Evolutionary conservation across 2,329 filamentous ascomycete genomes (phyloP), one percentile per base, ranked within the genome.

Genomic region (Whalleya microplaca): DNA sequence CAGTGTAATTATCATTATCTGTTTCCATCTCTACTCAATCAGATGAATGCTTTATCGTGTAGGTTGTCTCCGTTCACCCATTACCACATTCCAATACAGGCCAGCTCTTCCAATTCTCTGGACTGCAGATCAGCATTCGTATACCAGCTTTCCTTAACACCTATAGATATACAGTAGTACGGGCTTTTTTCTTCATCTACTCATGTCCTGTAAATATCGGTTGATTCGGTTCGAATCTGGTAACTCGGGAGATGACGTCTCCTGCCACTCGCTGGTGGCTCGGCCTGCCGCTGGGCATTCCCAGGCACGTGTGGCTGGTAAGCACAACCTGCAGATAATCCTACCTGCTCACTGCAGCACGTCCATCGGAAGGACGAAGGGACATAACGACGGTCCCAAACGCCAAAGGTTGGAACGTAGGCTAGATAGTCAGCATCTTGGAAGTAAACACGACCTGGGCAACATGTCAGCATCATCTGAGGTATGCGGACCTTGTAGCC

Each of bases 391-490:
- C 45, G 41, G 2, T 43, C 47, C 47, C 42, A 55, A n/a, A 5
- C 3, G 41, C n/a, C 43, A 6, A 45, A 20, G 6, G 53, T 42
- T 7, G 53, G 53, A 2, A 55, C 47, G 21, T 19, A 55, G 29
- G 53, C 47, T 6, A 55, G 23, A 23, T 21, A 23, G 4, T 51
- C 53, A 16, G 42, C 41, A 20, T 55, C 48, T 9, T 19, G 41
- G 32, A 55, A 55, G 29, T 46, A n/a, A 19, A 47, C 53, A 19
- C 42, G 42, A 9, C 29, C 53, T 55, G 43, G 32, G 32, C n/a
- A n/a, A 18, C 9, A 29, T 27, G 21, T 47, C 18, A 47, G 23
- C 45, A 6, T 16, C 21, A 21, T 32, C 32, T 37, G 14, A 37
- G 7, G 14, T 12, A 16, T 6, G 14, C 32, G 3, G 3, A 7